Base-by-base conservation (phyloP, 2,329 filamentous ascomycete genomes). In the Neonectria coccinea region DNA sequence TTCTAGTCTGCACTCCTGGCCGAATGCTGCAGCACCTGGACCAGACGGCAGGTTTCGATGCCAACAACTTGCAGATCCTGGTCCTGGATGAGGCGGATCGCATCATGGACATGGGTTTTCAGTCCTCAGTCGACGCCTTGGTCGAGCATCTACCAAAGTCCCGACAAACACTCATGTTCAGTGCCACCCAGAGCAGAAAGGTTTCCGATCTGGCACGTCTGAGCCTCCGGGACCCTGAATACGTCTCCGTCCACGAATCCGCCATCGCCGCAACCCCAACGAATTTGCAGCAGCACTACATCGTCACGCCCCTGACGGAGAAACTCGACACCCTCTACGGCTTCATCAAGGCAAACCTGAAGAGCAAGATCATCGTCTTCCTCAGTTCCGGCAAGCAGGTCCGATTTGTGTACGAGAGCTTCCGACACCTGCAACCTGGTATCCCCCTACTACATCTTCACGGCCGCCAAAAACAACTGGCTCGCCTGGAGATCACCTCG, bases 61-160 rank as follows among this genome's bases (percentile, higher is more conserved):
- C 95, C 67, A 91, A 96, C 77, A 96, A 97, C 76, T 79, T 99
- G 68, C 93, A 97, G 80, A 92, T 99, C 77, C 83, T 99, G 55
- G 94, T 99, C 0, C 84, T 99, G 61, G 96, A 99, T 74, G 96
- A 99, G 79, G 96, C 96, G 3, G 96, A 99, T 78, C 89, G 96
- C 42, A 97, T 97, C 75, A 89, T 99, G 86, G 96, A 99, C 75
- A 96, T 98, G 93, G 96, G 96, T 5, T 99, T 99, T 78, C 91
- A 97, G 79, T 84, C 86, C 5, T 93, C 93, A 1, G 90, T 99
- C 4, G 96, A 99, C 79, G 96, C 96, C 0, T 92, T 99, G 55
- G 82, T 99, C 29, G 94, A 97, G 66, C 97, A 98, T 76, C 84
- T 99, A 2, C 96, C 96, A 1, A 90, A 89, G 72, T 83, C 91